Conservation (phyloP, 768 basidiomycete species). For the Boletus sp. region DNA sequence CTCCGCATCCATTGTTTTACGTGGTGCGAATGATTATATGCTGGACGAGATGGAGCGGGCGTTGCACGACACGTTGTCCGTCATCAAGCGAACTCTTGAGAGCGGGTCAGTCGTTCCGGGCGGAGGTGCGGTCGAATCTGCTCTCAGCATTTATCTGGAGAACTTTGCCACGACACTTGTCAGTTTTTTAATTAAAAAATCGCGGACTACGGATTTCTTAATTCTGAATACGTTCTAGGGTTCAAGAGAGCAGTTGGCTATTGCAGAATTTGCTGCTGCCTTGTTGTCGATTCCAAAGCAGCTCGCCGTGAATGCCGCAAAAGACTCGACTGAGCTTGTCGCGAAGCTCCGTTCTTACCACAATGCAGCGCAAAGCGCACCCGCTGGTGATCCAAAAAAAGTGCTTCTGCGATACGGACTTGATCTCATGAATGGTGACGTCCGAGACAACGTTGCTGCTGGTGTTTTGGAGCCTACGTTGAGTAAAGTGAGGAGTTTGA, state of each 20-base stretch:
- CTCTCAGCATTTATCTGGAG: conserved; percentile 94
- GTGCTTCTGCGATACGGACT: conserved; percentile 88
- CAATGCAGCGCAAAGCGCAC: conserved; percentile 93
- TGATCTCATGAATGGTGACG: conserved; percentile 91
- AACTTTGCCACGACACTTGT: conserved; percentile 98
- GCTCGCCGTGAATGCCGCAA: conserved; percentile 96
- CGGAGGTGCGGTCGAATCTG: conserved; percentile 96
- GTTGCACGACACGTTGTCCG: conserved; percentile 88
- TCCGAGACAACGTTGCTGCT: conserved; percentile 90
- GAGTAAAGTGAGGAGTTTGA: conserved; percentile 95
- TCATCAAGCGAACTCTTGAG: conserved; percentile 96
- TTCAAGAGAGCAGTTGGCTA: conserved; percentile 96
- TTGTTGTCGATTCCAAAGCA: conserved; percentile 95
- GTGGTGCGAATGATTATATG: conserved; percentile 99
- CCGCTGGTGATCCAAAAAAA: conserved; percentile 89
- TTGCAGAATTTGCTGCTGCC: conserved; percentile 96
- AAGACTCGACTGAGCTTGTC: conserved; percentile 96
- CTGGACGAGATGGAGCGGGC: conserved; percentile 99
- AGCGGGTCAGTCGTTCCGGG: conserved; percentile 95
- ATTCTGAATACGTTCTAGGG: conserved; percentile 53
- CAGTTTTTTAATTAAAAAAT: conserved; percentile 29
- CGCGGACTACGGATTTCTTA: neutral
- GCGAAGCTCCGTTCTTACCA: conserved; percentile 97
- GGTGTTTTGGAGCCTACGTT: conserved; percentile 96
- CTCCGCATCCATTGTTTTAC: conserved; percentile 88